Percentiles rank a stretch among this genome's conserved stretches.
These are phyloP conservation scores for Scedosporium boydii DNA, from an alignment of 2,329 filamentous ascomycete species.

Conservation along the genomic window DNA sequence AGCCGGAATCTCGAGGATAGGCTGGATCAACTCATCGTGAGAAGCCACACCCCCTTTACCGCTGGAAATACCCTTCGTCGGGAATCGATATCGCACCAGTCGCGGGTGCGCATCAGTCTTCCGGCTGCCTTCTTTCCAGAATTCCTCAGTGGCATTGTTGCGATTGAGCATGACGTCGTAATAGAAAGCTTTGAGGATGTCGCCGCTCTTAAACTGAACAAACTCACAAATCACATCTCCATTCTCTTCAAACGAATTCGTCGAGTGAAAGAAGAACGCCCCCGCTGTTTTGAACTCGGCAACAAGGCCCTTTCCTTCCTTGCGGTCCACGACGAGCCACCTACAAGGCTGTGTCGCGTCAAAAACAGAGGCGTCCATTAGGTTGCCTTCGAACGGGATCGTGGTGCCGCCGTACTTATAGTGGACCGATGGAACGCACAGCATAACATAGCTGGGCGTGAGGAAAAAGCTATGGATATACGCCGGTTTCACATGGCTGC, in stretches of 20 bases:
- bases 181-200: slow-evolving; percentile 59
- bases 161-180: slow-evolving; percentile 56
- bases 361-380: slow-evolving; percentile 61
- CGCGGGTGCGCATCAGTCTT: slow-evolving; percentile 22
- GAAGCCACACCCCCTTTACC: slow-evolving; percentile 2
- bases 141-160: slow-evolving; percentile 32
- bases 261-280: slow-evolving; percentile 70
- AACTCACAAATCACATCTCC: slow-evolving; percentile 56
- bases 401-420: slow-evolving; percentile 46
- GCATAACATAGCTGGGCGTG: slow-evolving; percentile 58
- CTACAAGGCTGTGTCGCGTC: slow-evolving; percentile 43
- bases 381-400: slow-evolving; percentile 55
- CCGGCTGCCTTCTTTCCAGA: slow-evolving; percentile 29
- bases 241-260: slow-evolving; percentile 65
- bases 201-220: slow-evolving; percentile 51
- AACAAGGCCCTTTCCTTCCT: slow-evolving; percentile 51
- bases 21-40: neutral
- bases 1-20: slow-evolving; percentile 27
- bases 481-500: slow-evolving; percentile 40
- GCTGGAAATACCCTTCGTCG: slow-evolving; percentile 16
- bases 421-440: slow-evolving; percentile 64
- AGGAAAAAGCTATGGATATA: slow-evolving; percentile 82
- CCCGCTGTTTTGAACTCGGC: slow-evolving; percentile 58
- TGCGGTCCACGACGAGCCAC: slow-evolving; percentile 70
- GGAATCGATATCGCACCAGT: slow-evolving; percentile 35